phyloP scores from a whole-genome alignment of 1,139 yeast genomes.

The Hyphopichia buzzinii region DNA sequence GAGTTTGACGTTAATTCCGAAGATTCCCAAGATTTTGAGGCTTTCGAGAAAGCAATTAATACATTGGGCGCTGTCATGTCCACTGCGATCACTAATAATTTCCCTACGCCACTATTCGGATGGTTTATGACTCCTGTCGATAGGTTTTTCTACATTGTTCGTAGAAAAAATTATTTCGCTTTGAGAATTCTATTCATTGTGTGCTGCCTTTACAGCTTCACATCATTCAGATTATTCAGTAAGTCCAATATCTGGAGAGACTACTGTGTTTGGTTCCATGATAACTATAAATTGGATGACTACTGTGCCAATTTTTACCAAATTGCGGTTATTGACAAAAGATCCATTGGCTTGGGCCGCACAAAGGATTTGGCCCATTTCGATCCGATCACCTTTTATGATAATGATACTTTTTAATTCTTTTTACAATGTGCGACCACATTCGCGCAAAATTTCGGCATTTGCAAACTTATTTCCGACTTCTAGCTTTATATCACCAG shows the following conservation, averaged over 20 bases:
- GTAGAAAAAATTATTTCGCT: conserved; percentile 20
- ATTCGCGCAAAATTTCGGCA: no score
- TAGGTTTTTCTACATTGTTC: conserved; percentile 18
- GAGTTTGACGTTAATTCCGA: background rate
- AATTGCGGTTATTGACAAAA: background rate
- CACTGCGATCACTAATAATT: conserved; percentile 14
- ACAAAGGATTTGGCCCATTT: background rate
- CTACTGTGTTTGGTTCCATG: conserved; percentile 23
- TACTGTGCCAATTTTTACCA: background rate
- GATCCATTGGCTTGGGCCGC: background rate
- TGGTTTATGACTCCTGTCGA: conserved; percentile 23
- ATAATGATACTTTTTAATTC: no score
- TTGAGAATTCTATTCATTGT: conserved; percentile 24
- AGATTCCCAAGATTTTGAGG: conserved; percentile 5
- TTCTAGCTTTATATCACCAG: no score
- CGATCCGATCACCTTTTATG: background rate
- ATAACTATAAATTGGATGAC: background rate
- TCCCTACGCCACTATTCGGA: conserved; percentile 27
- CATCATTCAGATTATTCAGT: conserved; percentile 20
- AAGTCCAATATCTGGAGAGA: conserved; percentile 27
- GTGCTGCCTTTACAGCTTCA: conserved; percentile 17
- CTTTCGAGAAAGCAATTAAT: conserved; percentile 10
- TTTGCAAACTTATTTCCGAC: no score
- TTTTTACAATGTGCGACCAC: no score
- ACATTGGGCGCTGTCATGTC: conserved; percentile 12